Evolutionary conservation across 257 asterid genomes (phyloP).

Genomic region (Striga asiatica): DNA sequence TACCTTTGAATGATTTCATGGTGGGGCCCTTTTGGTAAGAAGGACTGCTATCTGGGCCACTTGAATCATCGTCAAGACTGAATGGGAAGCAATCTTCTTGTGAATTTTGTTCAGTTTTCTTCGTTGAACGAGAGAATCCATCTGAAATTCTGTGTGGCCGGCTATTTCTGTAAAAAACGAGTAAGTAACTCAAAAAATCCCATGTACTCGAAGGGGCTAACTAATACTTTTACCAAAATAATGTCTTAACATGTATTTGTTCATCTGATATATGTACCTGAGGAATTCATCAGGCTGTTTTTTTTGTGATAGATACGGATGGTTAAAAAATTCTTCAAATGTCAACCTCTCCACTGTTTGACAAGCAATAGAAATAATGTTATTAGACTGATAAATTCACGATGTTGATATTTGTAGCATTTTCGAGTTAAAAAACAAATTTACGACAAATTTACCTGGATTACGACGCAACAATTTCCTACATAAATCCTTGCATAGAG

Average conservation of each 20-base stretch:
- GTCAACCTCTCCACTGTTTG: slow-evolving; percentile 75
- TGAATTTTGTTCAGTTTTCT: slow-evolving; percentile 32
- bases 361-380: background rate
- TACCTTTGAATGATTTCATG: slow-evolving; percentile 34
- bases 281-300: slow-evolving; percentile 37
- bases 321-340: slow-evolving; percentile 86
- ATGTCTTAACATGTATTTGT: slow-evolving; percentile 8
- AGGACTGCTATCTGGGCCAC: slow-evolving; percentile 36
- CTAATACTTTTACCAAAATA: too few relatives aligned
- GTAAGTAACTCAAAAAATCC: too few relatives aligned
- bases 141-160: slow-evolving; percentile 38
- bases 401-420: background rate
- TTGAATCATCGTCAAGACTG: slow-evolving; percentile 52
- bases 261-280: slow-evolving; percentile 34
- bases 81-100: slow-evolving; percentile 70
- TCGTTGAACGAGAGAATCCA: slow-evolving; percentile 39
- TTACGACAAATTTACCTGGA: too few relatives aligned
- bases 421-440: too few relatives aligned
- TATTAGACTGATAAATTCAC: slow-evolving; percentile 2
- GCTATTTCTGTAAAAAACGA: slow-evolving; percentile 29
- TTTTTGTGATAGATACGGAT: slow-evolving; percentile 61
- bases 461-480: slow-evolving; percentile 58
- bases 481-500: slow-evolving; percentile 64
- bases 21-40: slow-evolving; percentile 33
- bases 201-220: too few relatives aligned